Evolutionary conservation across 768 basidiomycete species (phyloP), one percentile per base, ranked within the genome.

Genomic region (Leccinum rimulosum): DNA sequence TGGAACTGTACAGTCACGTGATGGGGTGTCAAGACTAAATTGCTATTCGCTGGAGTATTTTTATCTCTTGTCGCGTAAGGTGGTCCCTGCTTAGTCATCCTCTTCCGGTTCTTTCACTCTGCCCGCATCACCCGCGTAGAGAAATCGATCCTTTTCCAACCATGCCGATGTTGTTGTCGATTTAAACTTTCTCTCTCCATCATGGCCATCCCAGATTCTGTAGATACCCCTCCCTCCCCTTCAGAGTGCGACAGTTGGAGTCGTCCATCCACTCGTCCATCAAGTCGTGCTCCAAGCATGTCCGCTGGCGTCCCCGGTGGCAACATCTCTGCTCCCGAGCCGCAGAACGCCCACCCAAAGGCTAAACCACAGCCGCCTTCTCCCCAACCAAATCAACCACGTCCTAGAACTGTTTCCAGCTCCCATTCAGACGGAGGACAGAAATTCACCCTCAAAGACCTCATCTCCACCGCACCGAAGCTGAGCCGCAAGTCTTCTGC

Each of bases 381-480:
- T 31, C 57, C 66, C 51, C 52, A 62, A 17, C 73, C 60, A 57
- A 62, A 64, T 56, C 68, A 45, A 19, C 43, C 9, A 56, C 77
- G 66, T 60, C 71, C 74, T 65, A 65, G 68, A 68, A 79, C 55
- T 58, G 76, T 57, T 73, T 82, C 68, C 58, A 86, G 63, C 73
- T 81, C 72, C 76, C 82, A 75, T 15, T 84, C 86, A 56, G 83
- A 85, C 47, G 78, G 76, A 6, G 79, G 82, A 50, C 87, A 89
- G 70, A 90, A 85, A 74, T 95, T 95, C 76, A 89, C 81, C 45
- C 82, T 97, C 66, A 95, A 90, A 57, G 83, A 95, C 70, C 82
- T 97, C 28, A 81, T 95, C 59, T 79, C 79, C 25, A 78, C 76
- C 50, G 86, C 84, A 0, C 90, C 93, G 27, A 96, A 93, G 76